A percentile compares a stretch with the other conserved stretches of the same genome.
Conservation (phyloP, 257 asterid species). For the Gentiana straminea region DNA sequence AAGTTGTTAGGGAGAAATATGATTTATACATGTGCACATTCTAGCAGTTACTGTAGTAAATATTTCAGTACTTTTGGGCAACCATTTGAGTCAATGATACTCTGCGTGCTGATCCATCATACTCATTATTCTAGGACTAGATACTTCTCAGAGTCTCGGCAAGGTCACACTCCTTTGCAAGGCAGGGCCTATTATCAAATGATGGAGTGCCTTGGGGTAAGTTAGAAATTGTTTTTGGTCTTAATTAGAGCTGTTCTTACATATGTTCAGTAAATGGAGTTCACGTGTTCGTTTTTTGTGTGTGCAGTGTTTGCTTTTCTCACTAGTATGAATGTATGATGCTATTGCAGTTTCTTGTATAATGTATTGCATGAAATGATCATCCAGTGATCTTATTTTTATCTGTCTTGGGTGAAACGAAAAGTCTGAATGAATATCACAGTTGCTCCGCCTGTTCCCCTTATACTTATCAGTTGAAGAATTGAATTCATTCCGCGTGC, state of each 20-base stretch:
- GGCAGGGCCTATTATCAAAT: conserved; percentile 96
- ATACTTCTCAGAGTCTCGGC: conserved; percentile 85
- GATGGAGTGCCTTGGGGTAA: conserved; percentile 98
- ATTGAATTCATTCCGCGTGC: neutral
- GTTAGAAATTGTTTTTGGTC: conserved; percentile 14
- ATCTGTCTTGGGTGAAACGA: too few relatives aligned
- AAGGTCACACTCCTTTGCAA: conserved; percentile 89
- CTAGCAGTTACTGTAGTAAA: too few relatives aligned
- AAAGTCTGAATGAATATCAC: too few relatives aligned
- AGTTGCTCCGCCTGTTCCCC: neutral
- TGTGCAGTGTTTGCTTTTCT: neutral
- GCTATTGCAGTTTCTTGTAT: neutral
- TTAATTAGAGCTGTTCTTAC: neutral
- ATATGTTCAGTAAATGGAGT: neutral
- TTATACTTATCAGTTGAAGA: neutral
- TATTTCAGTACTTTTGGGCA: too few relatives aligned
- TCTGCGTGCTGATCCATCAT: neutral
- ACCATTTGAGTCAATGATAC: neutral
- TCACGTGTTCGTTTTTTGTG: neutral
- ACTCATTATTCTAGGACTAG: conserved; percentile 63
- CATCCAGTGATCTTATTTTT: neutral
- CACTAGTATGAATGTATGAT: neutral
- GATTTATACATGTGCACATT: too few relatives aligned
- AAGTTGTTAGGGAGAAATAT: too few relatives aligned
- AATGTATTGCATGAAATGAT: neutral